Conservation (phyloP, 495 filamentous ascomycete genomes). For the Pyronema omphalodes region DNA sequence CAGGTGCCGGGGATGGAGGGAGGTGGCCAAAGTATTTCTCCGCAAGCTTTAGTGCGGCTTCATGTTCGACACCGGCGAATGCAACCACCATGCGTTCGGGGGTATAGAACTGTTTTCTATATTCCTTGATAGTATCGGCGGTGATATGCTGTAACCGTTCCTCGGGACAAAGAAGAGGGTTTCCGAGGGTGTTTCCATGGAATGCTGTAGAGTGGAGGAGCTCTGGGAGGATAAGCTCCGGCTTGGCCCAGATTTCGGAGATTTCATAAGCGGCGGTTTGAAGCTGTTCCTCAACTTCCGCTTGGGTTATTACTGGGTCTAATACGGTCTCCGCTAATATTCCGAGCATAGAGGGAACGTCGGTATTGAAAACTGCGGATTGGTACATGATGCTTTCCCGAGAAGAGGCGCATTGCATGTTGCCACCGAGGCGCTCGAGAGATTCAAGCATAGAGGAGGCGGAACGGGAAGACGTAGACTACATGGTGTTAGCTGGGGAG, state of each 20-base stretch:
- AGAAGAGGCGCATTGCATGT: constrained; percentile 89
- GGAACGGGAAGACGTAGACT: constrained; percentile 52
- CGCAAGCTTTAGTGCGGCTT: constrained; percentile 58
- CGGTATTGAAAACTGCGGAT: constrained; percentile 88
- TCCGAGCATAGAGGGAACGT: constrained; percentile 64
- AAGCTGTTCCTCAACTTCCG: constrained; percentile 72
- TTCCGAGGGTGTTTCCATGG: constrained; percentile 85
- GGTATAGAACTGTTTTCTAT: constrained; percentile 65
- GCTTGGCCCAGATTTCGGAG: constrained; percentile 91
- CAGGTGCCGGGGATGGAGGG: constrained; percentile 29
- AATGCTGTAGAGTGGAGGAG: constrained; percentile 87
- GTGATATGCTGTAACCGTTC: constrained; percentile 67
- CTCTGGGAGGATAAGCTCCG: constrained; percentile 89
- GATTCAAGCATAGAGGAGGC: constrained; percentile 74
- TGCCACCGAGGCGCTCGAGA: constrained; percentile 73
- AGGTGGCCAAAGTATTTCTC: constrained; percentile 85
- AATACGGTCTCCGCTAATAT: constrained; percentile 89
- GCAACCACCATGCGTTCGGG: constrained; percentile 86
- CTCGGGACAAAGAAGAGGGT: constrained; percentile 76
- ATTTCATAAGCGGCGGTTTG: constrained; percentile 90
- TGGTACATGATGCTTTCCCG: constrained; percentile 98
- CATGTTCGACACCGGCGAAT: constrained; percentile 79
- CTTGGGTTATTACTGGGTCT: constrained; percentile 72
- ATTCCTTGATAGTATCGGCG: constrained; percentile 52
- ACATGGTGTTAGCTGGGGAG: not conserved